A percentile compares a stretch with the other conserved stretches of the same genome.
These are phyloP conservation scores for Sugiyamaella floridensis DNA, from an alignment of 805 yeast species.

Conservation along the genomic window DNA sequence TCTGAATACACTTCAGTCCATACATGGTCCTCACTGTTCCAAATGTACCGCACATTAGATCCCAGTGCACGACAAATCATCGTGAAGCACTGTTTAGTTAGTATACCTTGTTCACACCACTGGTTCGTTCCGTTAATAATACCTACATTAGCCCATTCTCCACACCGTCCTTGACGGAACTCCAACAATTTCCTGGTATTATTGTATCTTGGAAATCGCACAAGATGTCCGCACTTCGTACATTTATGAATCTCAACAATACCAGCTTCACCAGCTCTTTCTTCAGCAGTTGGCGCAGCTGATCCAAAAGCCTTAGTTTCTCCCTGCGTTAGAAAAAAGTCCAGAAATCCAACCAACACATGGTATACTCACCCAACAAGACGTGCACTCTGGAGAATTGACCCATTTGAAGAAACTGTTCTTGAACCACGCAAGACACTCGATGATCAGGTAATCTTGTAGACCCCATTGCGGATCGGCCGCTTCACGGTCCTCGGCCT, in stretches of 20 bases:
- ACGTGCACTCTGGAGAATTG: conserved; percentile 54
- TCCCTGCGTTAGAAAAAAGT: conserved; percentile 16
- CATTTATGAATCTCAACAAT: conserved; percentile 63
- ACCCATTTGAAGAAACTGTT: conserved; percentile 80
- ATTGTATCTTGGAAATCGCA: conserved; percentile 73
- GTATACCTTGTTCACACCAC: not conserved
- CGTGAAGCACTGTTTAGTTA: conserved; percentile 47
- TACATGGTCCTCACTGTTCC: conserved; percentile 92
- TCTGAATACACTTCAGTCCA: conserved; percentile 87
- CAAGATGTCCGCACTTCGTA: conserved; percentile 37
- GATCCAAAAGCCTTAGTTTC: conserved; percentile 37
- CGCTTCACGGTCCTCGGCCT: conserved; percentile 48
- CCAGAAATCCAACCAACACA: conserved; percentile 20
- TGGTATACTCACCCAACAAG: conserved; percentile 37
- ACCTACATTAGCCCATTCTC: conserved; percentile 80
- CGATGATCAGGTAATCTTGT: conserved; percentile 53
- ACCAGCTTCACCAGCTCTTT: conserved; percentile 45
- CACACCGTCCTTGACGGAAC: conserved; percentile 75
- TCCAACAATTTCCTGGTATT: conserved; percentile 55
- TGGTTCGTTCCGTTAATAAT: not conserved
- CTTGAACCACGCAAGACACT: conserved; percentile 62
- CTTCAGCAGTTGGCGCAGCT: conserved; percentile 40
- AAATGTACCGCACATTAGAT: conserved; percentile 59
- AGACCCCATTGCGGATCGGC: conserved; percentile 33
- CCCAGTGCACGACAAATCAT: conserved; percentile 63